Evolutionary conservation across 495 filamentous ascomycete genomes (phyloP).

Genomic region (Penicillium robsamsonii): DNA sequence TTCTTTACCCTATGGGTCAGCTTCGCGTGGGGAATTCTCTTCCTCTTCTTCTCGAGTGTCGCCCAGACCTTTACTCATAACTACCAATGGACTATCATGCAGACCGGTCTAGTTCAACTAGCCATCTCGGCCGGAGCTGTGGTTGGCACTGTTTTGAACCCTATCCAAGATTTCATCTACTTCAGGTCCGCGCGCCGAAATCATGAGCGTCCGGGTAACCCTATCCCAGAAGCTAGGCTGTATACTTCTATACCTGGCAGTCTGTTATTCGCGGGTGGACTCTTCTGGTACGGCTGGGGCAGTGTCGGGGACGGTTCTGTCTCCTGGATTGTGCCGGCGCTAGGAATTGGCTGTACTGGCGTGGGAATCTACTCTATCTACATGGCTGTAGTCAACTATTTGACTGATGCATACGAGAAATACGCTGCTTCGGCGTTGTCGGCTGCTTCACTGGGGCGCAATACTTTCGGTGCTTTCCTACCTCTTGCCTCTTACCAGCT

Average conservation of each 20-base stretch:
- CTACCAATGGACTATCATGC: slow-evolving; percentile 36
- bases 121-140: slow-evolving; percentile 44
- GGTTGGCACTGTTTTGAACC: slow-evolving; percentile 44
- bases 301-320: slow-evolving; percentile 21
- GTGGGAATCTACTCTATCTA: slow-evolving; percentile 47
- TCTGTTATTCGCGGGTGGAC: slow-evolving; percentile 39
- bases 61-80: slow-evolving; percentile 38
- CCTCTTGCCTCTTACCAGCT: slow-evolving; percentile 40
- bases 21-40: slow-evolving; percentile 54
- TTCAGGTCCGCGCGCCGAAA: slow-evolving; percentile 30
- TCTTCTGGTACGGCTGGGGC: slow-evolving; percentile 47
- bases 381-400: slow-evolving; percentile 49
- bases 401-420: slow-evolving; percentile 47
- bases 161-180: slow-evolving; percentile 44
- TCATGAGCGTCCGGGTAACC: slow-evolving; percentile 24
- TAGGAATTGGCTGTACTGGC: slow-evolving; percentile 34
- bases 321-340: slow-evolving; percentile 44
- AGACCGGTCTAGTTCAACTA: slow-evolving; percentile 39
- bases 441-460: slow-evolving; percentile 36
- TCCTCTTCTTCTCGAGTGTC: slow-evolving; percentile 45
- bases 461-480: slow-evolving; percentile 35
- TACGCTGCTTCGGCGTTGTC: slow-evolving; percentile 39
- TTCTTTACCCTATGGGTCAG: slow-evolving; percentile 53
- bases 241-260: slow-evolving; percentile 41
- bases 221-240: slow-evolving; percentile 43